These are phyloP conservation scores for Tetradesmus obliquus DNA, from an alignment of 139 green algal genomes.

Conservation along the genomic window DNA sequence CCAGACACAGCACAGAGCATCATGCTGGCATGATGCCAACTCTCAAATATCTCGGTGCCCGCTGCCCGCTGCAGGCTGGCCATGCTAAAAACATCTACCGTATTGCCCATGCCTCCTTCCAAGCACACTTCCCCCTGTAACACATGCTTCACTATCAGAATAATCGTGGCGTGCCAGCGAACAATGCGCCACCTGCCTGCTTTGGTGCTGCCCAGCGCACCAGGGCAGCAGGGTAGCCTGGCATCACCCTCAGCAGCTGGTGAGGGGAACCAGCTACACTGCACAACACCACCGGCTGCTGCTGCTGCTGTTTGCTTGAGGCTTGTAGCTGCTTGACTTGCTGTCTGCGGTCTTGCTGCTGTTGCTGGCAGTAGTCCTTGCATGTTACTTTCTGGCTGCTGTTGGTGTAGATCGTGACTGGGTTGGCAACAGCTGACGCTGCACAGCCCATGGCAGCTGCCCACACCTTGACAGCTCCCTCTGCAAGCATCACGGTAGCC, in stretches of 20 bases:
- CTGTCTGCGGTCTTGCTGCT: too few relatives aligned
- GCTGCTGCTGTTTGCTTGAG: background rate
- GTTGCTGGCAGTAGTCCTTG: constrained; percentile 5
- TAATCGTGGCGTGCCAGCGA: too few relatives aligned
- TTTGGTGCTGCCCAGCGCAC: constrained; percentile 7
- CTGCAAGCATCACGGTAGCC: background rate
- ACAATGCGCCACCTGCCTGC: background rate
- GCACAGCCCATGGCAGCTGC: background rate
- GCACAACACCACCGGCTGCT: constrained; percentile 12
- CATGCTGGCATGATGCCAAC: too few relatives aligned
- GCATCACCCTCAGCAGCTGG: background rate
- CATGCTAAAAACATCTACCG: too few relatives aligned
- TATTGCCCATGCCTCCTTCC: too few relatives aligned
- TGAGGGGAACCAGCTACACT: background rate
- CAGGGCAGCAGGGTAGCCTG: constrained; percentile 11
- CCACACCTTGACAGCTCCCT: background rate
- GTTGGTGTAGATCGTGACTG: background rate
- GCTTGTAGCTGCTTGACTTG: background rate
- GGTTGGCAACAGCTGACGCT: background rate
- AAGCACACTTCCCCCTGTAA: background rate
- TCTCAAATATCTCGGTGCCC: too few relatives aligned
- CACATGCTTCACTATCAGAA: background rate
- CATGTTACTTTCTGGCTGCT: background rate
- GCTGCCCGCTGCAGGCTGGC: too few relatives aligned
- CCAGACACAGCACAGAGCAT: too few relatives aligned